A percentile compares a stretch with the other conserved stretches of the same genome.
These are phyloP conservation scores for Exophiala oligosperma DNA, from an alignment of 2,329 filamentous ascomycete species.

Conservation along the genomic window DNA sequence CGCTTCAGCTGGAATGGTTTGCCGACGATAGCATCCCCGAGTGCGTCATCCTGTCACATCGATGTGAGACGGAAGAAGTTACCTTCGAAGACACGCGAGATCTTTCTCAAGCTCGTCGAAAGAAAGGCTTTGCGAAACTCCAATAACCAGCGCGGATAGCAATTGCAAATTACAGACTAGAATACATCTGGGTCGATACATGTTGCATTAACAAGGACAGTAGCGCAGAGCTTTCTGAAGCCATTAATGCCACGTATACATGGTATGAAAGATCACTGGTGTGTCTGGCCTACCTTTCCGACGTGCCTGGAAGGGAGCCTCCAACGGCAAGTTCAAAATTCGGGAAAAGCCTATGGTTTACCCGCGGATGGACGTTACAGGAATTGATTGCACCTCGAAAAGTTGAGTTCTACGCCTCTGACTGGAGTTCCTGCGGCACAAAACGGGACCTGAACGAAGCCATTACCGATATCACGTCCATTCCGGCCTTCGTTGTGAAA, in stretches of 20 bases:
- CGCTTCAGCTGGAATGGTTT: no score
- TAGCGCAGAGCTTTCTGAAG: slow-evolving; percentile 16
- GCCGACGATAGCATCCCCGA: no score
- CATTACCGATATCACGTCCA: slow-evolving; percentile 6
- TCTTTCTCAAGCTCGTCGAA: no score
- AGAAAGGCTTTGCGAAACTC: no score
- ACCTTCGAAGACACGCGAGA: no score
- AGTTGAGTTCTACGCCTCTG: no score
- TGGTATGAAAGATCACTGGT: slow-evolving; percentile 26
- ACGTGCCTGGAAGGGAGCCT: slow-evolving; percentile 1
- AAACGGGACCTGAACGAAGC: no score
- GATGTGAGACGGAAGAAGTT: no score
- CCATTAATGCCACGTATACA: slow-evolving; percentile 20
- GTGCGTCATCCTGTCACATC: no score
- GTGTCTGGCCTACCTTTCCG: slow-evolving; percentile 25
- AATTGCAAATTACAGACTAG: neutral
- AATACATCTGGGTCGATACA: slow-evolving; percentile 31
- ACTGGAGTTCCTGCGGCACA: no score
- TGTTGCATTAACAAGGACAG: slow-evolving; percentile 30
- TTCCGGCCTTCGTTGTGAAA: slow-evolving; percentile 4
- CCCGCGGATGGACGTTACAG: slow-evolving; percentile 27
- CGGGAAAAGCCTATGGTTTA: slow-evolving; percentile 20
- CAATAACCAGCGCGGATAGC: no score
- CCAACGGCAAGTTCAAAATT: neutral
- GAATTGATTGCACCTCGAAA: slow-evolving; percentile 28